Evolutionary conservation across 2,329 filamentous ascomycete species (phyloP).

Genomic region (Phyllosticta paracitricarpa): DNA sequence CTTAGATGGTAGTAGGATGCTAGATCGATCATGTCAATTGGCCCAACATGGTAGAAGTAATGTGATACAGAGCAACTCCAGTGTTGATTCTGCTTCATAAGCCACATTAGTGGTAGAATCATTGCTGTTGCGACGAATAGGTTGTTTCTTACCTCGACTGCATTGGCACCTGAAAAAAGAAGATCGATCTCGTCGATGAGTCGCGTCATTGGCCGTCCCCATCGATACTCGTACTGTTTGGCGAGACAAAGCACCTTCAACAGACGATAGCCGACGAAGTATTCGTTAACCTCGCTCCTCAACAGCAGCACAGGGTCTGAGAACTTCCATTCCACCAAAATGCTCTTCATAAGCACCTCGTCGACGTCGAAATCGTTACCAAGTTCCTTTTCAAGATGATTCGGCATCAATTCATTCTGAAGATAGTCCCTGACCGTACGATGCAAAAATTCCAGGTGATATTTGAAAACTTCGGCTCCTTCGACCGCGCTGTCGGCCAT

Average conservation of each 20-base stretch:
- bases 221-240: not conserved
- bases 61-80: not conserved
- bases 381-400: too few relatives aligned
- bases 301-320: not conserved
- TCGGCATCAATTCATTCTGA: not conserved
- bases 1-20: too few relatives aligned
- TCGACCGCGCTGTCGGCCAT: not conserved
- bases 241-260: too few relatives aligned
- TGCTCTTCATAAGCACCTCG: not conserved
- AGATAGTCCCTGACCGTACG: constrained; percentile 10
- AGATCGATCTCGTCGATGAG: not conserved
- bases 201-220: not conserved
- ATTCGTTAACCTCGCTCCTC: not conserved
- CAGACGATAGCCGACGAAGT: too few relatives aligned
- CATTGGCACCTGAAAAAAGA: not conserved
- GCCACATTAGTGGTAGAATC: not conserved
- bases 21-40: too few relatives aligned
- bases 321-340: not conserved
- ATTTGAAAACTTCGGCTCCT: not conserved
- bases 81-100: not conserved
- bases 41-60: too few relatives aligned
- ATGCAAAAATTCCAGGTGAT: not conserved
- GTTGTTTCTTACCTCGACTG: not conserved
- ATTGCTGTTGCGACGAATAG: not conserved
- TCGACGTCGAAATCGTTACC: too few relatives aligned